Evolutionary conservation across 305 asterid species (phyloP), one percentile per base, ranked within the genome.

Genomic region (Rubia balearica): DNA sequence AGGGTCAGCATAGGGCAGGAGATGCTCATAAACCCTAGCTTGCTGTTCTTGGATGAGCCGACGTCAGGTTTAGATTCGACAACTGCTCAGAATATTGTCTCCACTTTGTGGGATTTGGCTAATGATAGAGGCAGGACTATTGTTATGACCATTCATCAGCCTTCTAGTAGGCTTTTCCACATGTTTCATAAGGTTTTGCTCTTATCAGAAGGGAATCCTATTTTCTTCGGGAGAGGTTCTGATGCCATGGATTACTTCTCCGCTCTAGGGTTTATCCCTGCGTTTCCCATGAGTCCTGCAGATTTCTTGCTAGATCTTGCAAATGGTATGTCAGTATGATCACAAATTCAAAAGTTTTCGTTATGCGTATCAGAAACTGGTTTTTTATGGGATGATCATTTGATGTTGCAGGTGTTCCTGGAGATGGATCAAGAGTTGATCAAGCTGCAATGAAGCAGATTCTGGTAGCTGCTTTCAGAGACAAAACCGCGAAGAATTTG

Each of bases 1-100:
- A 77, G 98, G 13, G 97, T 93, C 4, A 93, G 96, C 60, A 93
- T 93, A 4, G 98, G 96, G 0, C 97, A 90, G 65, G 98, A 92
- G 71, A 83, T 92, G 98, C 87, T 92, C 0, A 86, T 90, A 66
- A 90, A 92, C 71, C 98, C 97, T 1, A 86, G 96, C 13, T 59
- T 92, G 65, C 55, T 92, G 78, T 78, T 93, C 49, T 85, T 93
- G 43, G 97, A 93, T 46, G 96, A 93, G 73, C 97, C 98, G 6
- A 90, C 98, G 0, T 93, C 98, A 0, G 97, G 97, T 4, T 85
- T 90, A 0, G 98, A 93, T 72, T 90, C 98, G 0, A 93, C 97
- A 3, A 88, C 96, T 0, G 96, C 97, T 8, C 94, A 82, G 80
- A 84, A 82, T 73, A 90, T 90, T 13, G 89, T 93, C 16, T 81